Conservation (phyloP, 441 rosid species). For the Jatropha podagrica region DNA sequence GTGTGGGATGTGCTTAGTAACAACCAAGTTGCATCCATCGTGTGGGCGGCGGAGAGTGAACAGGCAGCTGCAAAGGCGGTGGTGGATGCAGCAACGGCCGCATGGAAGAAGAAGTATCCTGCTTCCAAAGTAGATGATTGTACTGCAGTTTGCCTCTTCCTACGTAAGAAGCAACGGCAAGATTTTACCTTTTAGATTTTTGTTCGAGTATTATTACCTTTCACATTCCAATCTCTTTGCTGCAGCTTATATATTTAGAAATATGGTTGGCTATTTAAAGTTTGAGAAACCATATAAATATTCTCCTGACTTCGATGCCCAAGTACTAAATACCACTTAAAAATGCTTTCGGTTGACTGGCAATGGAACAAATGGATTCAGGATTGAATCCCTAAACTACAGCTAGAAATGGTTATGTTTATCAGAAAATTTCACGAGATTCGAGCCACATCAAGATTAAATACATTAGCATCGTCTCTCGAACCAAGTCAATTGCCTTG, state of each 20-base stretch:
- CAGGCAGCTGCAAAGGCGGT: conserved; percentile 54
- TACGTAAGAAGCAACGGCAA: conserved; percentile 35
- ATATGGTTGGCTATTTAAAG: neutral
- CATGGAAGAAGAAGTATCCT: conserved; percentile 67
- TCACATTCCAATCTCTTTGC: neutral
- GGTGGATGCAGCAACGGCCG: conserved; percentile 56
- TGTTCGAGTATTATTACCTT: neutral
- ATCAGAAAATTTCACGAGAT: neutral
- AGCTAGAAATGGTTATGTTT: neutral
- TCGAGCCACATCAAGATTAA: neutral
- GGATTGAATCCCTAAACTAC: neutral
- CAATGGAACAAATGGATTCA: neutral
- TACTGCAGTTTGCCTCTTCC: conserved; percentile 62
- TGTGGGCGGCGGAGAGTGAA: conserved; percentile 41
- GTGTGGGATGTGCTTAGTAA: conserved; percentile 87
- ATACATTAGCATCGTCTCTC: neutral
- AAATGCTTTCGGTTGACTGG: neutral
- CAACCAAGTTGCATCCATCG: conserved; percentile 54
- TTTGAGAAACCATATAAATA: neutral
- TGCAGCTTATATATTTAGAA: neutral
- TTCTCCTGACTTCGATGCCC: neutral
- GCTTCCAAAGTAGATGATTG: conserved; percentile 61
- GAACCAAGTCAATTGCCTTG: neutral
- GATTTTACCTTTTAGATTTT: neutral
- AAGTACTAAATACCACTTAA: neutral